phyloP scores from a whole-genome alignment of 2,329 filamentous ascomycete genomes.

The Domatiomyces globalis region DNA sequence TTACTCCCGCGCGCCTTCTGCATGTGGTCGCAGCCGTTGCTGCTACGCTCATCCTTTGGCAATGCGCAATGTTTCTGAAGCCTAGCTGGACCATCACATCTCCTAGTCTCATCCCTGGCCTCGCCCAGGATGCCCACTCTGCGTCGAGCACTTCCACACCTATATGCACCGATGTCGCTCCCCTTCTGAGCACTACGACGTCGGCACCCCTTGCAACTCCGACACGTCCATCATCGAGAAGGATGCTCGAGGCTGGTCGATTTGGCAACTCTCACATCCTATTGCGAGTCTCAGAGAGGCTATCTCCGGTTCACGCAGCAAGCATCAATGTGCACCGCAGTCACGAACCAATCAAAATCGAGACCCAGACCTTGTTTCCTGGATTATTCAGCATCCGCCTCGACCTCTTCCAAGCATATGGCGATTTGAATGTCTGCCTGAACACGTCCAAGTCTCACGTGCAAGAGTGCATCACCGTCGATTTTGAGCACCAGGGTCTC shows the following conservation, averaged over 20 bases:
- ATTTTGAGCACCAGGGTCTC: not conserved
- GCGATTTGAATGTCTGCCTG: conserved; percentile 36
- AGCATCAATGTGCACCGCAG: conserved; percentile 31
- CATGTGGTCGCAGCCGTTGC: not conserved
- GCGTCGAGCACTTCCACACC: not conserved
- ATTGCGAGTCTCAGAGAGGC: not conserved
- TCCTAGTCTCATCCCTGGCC: not conserved
- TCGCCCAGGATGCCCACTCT: not conserved
- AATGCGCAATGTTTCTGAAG: not conserved
- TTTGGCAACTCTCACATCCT: conserved; percentile 14
- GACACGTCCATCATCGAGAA: not conserved
- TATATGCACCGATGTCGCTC: not conserved
- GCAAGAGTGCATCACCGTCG: conserved; percentile 19
- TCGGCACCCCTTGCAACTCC: not conserved
- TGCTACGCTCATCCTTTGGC: not conserved
- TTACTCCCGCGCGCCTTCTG: not conserved
- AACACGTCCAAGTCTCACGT: conserved; percentile 24
- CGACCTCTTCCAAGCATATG: conserved; percentile 35
- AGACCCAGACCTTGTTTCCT: conserved; percentile 38
- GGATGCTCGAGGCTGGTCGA: conserved; percentile 8
- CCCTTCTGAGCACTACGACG: not conserved
- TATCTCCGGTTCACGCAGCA: not conserved
- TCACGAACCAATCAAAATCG: conserved; percentile 29
- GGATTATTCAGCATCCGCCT: conserved; percentile 40
- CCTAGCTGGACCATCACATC: not conserved